Percentiles rank a stretch among this genome's conserved stretches.
These are phyloP conservation scores for Maudiozyma pseudohumilis DNA, from an alignment of 805 yeast species.

Conservation along the genomic window DNA sequence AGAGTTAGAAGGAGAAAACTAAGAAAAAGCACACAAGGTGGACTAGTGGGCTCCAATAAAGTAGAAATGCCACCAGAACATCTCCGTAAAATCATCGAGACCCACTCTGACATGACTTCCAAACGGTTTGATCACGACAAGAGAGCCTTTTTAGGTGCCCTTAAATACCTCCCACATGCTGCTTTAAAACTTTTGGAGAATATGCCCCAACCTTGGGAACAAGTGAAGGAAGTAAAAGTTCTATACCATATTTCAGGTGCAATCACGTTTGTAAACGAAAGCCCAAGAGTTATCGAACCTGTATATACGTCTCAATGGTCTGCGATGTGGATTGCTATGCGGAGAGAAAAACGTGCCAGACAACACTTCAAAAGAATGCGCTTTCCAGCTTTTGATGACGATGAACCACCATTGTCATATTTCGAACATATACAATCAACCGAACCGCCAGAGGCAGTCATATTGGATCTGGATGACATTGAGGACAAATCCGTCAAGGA, in stretches of 20 bases:
- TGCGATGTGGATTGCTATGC: constrained; percentile 83
- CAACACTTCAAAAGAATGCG: constrained; percentile 83
- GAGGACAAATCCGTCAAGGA: constrained; percentile 54
- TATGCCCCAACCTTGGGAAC: constrained; percentile 99
- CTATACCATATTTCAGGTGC: constrained; percentile 90
- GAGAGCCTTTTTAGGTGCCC: constrained; percentile 77
- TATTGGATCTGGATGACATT: constrained; percentile 49
- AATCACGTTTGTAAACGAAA: constrained; percentile 86
- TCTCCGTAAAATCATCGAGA: constrained; percentile 69
- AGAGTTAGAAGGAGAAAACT: constrained; percentile 7
- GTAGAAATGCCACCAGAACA: constrained; percentile 92
- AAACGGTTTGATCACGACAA: constrained; percentile 74
- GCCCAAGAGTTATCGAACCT: constrained; percentile 86
- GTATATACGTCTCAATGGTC: constrained; percentile 95
- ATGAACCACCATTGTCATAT: constrained; percentile 85
- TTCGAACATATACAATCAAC: constrained; percentile 65
- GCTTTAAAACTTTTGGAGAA: constrained; percentile 78
- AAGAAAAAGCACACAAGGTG: constrained; percentile 18
- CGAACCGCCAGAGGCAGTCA: constrained; percentile 65
- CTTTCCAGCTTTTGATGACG: constrained; percentile 95
- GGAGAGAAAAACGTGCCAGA: constrained; percentile 87
- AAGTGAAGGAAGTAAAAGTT: constrained; percentile 72
- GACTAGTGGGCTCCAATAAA: constrained; percentile 50
- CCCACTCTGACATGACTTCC: constrained; percentile 78
- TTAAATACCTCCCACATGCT: constrained; percentile 95